These are phyloP conservation scores for Phylloporus sp. DNA, from an alignment of 768 basidiomycete genomes.

Conservation along the genomic window DNA sequence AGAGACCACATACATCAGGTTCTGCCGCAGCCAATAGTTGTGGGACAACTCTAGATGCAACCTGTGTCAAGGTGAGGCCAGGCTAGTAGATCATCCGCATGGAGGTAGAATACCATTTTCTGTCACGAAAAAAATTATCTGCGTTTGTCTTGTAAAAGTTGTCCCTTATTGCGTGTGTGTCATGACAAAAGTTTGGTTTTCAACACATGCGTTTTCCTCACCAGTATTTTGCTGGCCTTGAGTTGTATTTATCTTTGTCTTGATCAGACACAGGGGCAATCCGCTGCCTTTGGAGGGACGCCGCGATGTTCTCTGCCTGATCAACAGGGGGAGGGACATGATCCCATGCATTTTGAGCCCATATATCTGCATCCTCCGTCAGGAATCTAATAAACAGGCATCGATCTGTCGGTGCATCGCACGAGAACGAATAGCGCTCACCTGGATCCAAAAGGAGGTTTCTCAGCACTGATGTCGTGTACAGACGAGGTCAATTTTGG, in stretches of 20 bases:
- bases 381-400: conserved; percentile 50
- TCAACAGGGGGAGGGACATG: conserved; percentile 82
- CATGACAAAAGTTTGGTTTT: conserved; percentile 25
- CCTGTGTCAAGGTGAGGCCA: conserved; percentile 39
- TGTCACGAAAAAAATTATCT: conserved; percentile 89
- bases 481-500: conserved; percentile 57
- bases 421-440: conserved; percentile 17
- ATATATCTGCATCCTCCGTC: conserved; percentile 66
- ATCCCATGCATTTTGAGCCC: conserved; percentile 90
- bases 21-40: conserved; percentile 73
- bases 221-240: conserved; percentile 73
- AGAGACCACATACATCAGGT: conserved; percentile 47
- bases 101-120: conserved; percentile 63
- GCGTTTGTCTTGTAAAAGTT: conserved; percentile 86
- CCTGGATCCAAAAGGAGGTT: conserved; percentile 74
- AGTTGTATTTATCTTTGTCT: conserved; percentile 70
- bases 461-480: conserved; percentile 49
- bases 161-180: conserved; percentile 59
- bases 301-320: conserved; percentile 68
- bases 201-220: conserved; percentile 30
- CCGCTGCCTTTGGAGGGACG: conserved; percentile 68
- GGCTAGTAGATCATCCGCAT: neutral
- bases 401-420: neutral
- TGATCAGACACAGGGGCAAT: conserved; percentile 66
- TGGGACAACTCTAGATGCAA: conserved; percentile 91